Evolutionary conservation across 2,329 filamentous ascomycete genomes (phyloP), one percentile per base, ranked within the genome.

Genomic region (Venturia nashicola): DNA sequence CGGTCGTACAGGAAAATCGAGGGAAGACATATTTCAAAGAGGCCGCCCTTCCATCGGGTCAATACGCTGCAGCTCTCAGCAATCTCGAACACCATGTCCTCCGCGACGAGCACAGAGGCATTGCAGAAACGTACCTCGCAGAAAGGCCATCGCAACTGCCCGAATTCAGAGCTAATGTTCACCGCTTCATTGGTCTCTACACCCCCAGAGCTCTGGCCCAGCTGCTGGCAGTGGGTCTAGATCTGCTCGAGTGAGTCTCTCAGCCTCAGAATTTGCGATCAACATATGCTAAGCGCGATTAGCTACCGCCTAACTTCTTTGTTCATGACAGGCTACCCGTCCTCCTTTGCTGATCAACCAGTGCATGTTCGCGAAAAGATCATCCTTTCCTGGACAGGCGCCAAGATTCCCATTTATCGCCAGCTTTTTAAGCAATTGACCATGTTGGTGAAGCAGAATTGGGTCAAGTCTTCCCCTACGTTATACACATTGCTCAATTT

Each of bases 241-340:
- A 75, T 62, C 72, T 80, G 3, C 74, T 86, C 23, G 79, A 83
- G 79, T 82, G 76, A 69, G 78, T 65, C 27, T 46, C 14, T 39
- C 59, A 54, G 11, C 20, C 20, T 43, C 23, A 16, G 11, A 48
- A 8, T 42, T 57, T 36, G 27, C 51, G 16, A 16, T 55, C 12
- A 5, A 20, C 16, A 18, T 20, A 14, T 36, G 32, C 64, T 65
- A 42, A 65, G 42, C 27, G 20, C 42, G 11, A 44, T 61, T 72
- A 89, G 85, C 66, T 86, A 85, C 27, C 81, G 83, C 42, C 72
- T 81, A 3, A 87, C 87, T 34, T 84, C 85, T 34, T 74, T 88
- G 20, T 72, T 88, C 6, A 76, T 90, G 59, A 91, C 88, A 0
- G 87, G 88, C n/a, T 83, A 85, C 71, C 78, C 82, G 67, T 83